A percentile compares a stretch with the other conserved stretches of the same genome.
phyloP scores from a whole-genome alignment of 1,139 yeast species.

The Arxiozyma slooffiae region DNA sequence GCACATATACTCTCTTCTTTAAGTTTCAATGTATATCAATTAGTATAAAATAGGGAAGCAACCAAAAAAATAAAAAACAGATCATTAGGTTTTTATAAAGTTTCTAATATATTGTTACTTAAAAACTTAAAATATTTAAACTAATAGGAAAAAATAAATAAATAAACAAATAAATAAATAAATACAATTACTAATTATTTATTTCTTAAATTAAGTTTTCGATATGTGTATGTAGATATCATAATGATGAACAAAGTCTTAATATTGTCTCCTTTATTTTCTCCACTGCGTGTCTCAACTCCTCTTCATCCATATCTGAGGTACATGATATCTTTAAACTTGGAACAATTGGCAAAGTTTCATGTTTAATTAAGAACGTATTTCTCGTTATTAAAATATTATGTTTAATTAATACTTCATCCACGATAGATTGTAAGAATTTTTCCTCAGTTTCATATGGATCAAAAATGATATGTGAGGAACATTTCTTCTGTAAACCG shows the following conservation, averaged over 20 bases:
- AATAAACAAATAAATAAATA: too few relatives aligned
- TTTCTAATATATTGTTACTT: not conserved
- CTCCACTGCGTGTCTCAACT: constrained; percentile 33
- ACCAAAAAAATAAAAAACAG: too few relatives aligned
- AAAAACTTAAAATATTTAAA: too few relatives aligned
- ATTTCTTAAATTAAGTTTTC: not conserved
- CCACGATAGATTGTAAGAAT: constrained; percentile 55
- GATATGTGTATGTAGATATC: not conserved
- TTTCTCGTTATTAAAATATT: constrained; percentile 61
- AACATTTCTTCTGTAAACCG: constrained; percentile 25
- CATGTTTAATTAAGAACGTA: constrained; percentile 62
- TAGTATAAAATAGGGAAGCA: not conserved
- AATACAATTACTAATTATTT: too few relatives aligned
- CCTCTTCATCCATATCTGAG: constrained; percentile 44
- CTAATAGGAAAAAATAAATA: too few relatives aligned
- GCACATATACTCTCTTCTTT: too few relatives aligned
- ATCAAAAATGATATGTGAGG: constrained; percentile 30
- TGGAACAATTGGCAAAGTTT: constrained; percentile 66
- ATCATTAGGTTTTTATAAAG: not conserved
- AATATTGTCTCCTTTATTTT: constrained; percentile 12
- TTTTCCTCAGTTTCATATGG: constrained; percentile 50
- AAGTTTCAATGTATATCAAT: not conserved
- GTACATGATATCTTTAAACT: constrained; percentile 57
- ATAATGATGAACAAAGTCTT: constrained; percentile 9
- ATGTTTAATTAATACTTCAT: constrained; percentile 40